Percentiles rank a stretch among this genome's conserved stretches.
Evolutionary conservation across 2,329 filamentous ascomycete species (phyloP).

Genomic region (Aureobasidium zeae): DNA sequence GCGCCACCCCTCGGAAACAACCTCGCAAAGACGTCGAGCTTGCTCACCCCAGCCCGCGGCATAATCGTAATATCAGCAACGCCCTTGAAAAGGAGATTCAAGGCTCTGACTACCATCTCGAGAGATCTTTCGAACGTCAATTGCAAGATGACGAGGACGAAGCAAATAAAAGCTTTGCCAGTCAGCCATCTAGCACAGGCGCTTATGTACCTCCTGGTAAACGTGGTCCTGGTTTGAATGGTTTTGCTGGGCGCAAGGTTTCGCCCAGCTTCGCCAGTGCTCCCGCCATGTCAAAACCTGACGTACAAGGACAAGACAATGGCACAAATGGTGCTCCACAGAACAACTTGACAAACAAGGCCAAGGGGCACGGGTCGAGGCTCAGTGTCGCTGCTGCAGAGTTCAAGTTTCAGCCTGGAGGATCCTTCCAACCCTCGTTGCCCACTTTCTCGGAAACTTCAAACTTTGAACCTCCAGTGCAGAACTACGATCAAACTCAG

Average conservation of each 20-base stretch:
- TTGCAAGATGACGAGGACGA: conserved; percentile 59
- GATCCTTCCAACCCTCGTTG: conserved; percentile 33
- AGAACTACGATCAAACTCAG: conserved; percentile 21
- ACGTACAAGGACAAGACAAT: not conserved
- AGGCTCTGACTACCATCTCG: conserved; percentile 67
- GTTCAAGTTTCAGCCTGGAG: conserved; percentile 65
- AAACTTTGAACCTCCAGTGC: not conserved
- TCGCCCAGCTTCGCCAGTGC: not conserved
- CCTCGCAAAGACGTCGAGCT: conserved; percentile 40
- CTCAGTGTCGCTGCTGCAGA: conserved; percentile 85
- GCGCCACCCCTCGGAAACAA: conserved; percentile 33
- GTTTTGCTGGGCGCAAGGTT: not conserved
- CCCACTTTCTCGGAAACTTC: conserved; percentile 13
- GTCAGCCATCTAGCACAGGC: conserved; percentile 5
- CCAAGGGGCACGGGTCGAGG: conserved; percentile 43
- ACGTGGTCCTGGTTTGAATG: not conserved
- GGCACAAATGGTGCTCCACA: conserved; percentile 1
- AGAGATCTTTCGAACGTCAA: conserved; percentile 40
- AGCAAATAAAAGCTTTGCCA: conserved; percentile 25
- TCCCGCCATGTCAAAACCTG: not conserved
- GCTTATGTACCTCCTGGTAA: conserved; percentile 12
- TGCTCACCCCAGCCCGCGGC: conserved; percentile 51
- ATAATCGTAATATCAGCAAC: conserved; percentile 64
- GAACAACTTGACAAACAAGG: conserved; percentile 13
- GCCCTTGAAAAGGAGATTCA: conserved; percentile 77